Evolutionary conservation across 1,284 basidiomycete genomes (phyloP).

Genomic region (Erythrobasidium hasegawianum): DNA sequence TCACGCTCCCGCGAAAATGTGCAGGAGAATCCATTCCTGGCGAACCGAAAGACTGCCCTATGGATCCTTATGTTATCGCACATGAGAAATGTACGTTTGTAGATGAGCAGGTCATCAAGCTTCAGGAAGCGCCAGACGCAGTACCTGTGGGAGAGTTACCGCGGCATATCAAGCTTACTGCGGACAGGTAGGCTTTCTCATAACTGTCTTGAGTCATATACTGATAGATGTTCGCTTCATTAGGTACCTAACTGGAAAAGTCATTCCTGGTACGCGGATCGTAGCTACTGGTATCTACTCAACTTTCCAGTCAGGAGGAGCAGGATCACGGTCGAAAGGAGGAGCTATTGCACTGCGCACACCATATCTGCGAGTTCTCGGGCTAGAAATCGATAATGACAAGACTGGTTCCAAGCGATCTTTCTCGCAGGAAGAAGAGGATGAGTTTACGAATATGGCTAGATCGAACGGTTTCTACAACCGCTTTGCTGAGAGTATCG

Average conservation of each 20-base stretch:
- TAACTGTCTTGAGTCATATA: too few relatives aligned
- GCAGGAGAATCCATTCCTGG: conserved; percentile 60
- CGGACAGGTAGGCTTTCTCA: conserved; percentile 59
- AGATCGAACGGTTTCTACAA: conserved; percentile 89
- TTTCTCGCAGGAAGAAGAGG: conserved; percentile 94
- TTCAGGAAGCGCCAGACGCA: conserved; percentile 99
- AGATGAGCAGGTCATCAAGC: conserved; percentile 92
- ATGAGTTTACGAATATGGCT: conserved; percentile 76
- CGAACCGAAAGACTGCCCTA: conserved; percentile 83
- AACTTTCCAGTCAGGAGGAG: conserved; percentile 75
- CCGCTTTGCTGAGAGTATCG: conserved; percentile 88
- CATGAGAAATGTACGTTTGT: conserved; percentile 93
- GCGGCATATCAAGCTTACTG: conserved; percentile 87
- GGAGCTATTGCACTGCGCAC: conserved; percentile 80
- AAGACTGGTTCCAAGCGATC: conserved; percentile 62
- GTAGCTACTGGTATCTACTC: conserved; percentile 96
- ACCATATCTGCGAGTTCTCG: conserved; percentile 89
- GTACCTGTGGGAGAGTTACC: conserved; percentile 98
- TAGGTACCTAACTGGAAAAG: conserved; percentile 74
- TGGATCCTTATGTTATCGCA: conserved; percentile 94
- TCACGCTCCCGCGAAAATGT: conserved; percentile 78
- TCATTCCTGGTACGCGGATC: conserved; percentile 89
- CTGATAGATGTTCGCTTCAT: neutral
- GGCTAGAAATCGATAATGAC: conserved; percentile 78
- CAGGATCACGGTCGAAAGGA: conserved; percentile 61